Evolutionary conservation across 306 rosid species (phyloP), one percentile per base, ranked within the genome.

Genomic region (Trifolium fragiferum): DNA sequence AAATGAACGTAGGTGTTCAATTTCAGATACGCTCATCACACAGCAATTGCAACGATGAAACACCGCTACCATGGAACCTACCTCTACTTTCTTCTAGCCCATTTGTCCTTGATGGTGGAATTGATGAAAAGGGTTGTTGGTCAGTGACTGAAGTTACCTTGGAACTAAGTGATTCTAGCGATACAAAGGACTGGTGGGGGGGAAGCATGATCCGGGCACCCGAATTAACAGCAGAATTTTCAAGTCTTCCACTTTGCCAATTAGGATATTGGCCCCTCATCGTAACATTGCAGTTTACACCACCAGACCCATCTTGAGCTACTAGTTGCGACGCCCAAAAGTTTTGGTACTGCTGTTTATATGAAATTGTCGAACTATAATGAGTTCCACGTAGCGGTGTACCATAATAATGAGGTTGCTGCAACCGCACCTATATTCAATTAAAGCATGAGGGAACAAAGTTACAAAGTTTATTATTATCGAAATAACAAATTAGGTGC

Each of bases 11-110:
- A 16, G 9, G 19, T 37, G 51, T 41, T 72, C 50, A 27, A 12
- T 58, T 79, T 75, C 80, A 86, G 40, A 73, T 76, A 16, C 77
- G 86, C 80, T 86, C 90, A 23, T 83, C 80, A 78, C 91, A 85
- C 66, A 86, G 86, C 68, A 85, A 73, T 71, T 86, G 90, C 83
- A 81, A 68, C 25, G 91, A 86, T 54, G 84, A 62, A 57, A 86
- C 68, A 60, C 67, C 77, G 6, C 66, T 78, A 33, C 75, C 50
- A 49, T 47, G 80, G 78, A 83, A 80, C 68, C 85, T 82, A 30
- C 82, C 88, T 46, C 73, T 76, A 18, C 77, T 64, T 40, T 81
- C 88, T 74, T 86, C 86, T 9, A 83, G 75, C 25, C 72, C 81
- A 21, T 41, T 73, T 44, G 85, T 62, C 43, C 82, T 69, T 20